phyloP scores from a whole-genome alignment of 2,329 filamentous ascomycete species.

The Pezicula carpinea region DNA sequence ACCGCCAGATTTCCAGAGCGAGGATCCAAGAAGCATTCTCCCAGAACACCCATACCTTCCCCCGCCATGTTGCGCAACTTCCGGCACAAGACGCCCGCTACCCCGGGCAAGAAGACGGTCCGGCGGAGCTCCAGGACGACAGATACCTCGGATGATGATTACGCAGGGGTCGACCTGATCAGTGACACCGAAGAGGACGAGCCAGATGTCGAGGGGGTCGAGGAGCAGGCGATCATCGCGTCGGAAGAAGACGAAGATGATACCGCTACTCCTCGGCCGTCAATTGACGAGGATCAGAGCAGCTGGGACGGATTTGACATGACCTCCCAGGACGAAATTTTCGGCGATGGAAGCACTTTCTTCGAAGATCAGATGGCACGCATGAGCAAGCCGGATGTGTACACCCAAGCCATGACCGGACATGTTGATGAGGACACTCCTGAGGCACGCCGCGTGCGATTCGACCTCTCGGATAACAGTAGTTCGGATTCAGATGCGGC shows the following conservation, averaged over 20 bases:
- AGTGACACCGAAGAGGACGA: constrained; percentile 78
- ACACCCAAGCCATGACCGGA: constrained; percentile 9
- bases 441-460: constrained; percentile 57
- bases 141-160: constrained; percentile 60
- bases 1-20: constrained; percentile 3
- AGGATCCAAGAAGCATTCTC: not conserved
- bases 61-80: constrained; percentile 41
- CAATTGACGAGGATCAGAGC: constrained; percentile 36
- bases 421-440: constrained; percentile 11
- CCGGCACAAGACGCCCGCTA: constrained; percentile 41
- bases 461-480: constrained; percentile 65
- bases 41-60: constrained; percentile 1
- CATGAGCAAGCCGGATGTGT: constrained; percentile 10
- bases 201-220: constrained; percentile 69
- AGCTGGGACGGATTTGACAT: constrained; percentile 53
- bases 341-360: constrained; percentile 14
- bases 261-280: constrained; percentile 26
- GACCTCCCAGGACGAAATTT: constrained; percentile 25
- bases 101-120: constrained; percentile 22
- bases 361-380: constrained; percentile 31
- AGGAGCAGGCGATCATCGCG: constrained; percentile 68
- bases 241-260: constrained; percentile 39
- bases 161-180: constrained; percentile 74
- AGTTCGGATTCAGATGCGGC: constrained; percentile 60
- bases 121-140: constrained; percentile 38